Evolutionary conservation across 208 protist species (phyloP).

Genomic region (Leishmania turanica): DNA sequence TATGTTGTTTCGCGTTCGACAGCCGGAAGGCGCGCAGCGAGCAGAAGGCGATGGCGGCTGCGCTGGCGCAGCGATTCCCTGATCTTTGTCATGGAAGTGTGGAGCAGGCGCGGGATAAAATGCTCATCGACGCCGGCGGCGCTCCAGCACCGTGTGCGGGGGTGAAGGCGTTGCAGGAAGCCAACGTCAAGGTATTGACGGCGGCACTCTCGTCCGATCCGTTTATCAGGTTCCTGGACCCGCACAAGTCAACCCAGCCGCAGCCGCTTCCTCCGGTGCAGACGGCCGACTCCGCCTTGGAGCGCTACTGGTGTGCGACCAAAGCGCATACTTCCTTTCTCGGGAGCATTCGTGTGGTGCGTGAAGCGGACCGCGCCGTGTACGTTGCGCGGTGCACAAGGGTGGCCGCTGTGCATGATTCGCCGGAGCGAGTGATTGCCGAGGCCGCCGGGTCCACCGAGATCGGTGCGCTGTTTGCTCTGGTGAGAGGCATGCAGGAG

Average conservation of each 20-base stretch:
- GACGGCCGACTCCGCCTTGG: conserved; percentile 9
- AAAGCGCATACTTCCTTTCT: background rate
- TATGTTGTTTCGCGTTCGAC: conserved; percentile 38
- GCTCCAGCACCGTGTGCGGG: conserved; percentile 35
- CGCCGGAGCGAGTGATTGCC: conserved; percentile 4
- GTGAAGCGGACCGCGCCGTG: conserved; percentile 2
- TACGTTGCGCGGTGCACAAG: conserved; percentile 17
- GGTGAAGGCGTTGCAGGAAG: conserved; percentile 29
- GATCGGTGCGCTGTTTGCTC: conserved; percentile 16
- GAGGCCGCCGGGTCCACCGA: conserved; percentile 17
- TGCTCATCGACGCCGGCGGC: conserved; percentile 50
- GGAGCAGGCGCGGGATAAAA: conserved; percentile 34
- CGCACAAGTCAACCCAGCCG: background rate
- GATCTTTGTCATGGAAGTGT: conserved; percentile 41
- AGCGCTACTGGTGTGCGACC: conserved; percentile 10
- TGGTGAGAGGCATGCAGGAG: background rate
- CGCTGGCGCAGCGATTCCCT: conserved; percentile 48
- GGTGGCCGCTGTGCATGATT: background rate
- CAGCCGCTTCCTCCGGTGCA: conserved; percentile 13
- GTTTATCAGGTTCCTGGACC: conserved; percentile 11
- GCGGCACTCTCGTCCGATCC: conserved; percentile 23
- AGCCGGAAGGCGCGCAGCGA: conserved; percentile 67
- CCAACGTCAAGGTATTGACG: background rate
- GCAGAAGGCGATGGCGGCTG: conserved; percentile 56
- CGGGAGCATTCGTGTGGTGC: conserved; percentile 8